These are phyloP conservation scores for Tolypocladium paradoxum DNA, from an alignment of 2,329 filamentous ascomycete species.

Conservation along the genomic window DNA sequence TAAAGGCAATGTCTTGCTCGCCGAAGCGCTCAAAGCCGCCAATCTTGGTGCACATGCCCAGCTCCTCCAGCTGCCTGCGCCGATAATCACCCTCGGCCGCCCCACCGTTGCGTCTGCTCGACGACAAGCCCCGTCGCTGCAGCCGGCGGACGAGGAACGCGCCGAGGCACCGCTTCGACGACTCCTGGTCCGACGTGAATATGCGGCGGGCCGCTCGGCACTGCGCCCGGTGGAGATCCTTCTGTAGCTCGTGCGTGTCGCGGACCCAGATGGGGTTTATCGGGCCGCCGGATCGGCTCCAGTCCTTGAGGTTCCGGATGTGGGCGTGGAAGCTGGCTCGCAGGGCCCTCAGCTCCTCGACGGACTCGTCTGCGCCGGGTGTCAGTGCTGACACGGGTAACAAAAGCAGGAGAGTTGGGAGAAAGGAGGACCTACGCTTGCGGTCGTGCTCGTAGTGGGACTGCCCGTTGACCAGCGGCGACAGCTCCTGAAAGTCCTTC, in stretches of 20 bases:
- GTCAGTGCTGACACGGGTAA: neutral
- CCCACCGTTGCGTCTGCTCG: neutral
- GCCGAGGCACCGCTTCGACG: constrained; percentile 40
- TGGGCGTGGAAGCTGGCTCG: constrained; percentile 35
- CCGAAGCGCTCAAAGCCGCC: constrained; percentile 47
- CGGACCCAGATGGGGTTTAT: constrained; percentile 45
- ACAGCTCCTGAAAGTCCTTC: constrained; percentile 49
- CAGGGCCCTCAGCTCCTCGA: constrained; percentile 37
- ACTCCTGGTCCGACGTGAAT: constrained; percentile 39
- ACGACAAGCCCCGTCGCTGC: constrained; percentile 21
- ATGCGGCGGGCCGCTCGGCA: constrained; percentile 47
- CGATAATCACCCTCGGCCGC: constrained; percentile 11
- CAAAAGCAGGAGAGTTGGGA: neutral
- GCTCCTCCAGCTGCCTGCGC: constrained; percentile 34
- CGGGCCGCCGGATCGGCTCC: constrained; percentile 42
- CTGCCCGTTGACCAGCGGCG: constrained; percentile 42
- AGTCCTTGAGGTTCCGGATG: constrained; percentile 39
- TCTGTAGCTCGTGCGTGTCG: constrained; percentile 37
- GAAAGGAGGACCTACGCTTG: constrained; percentile 29
- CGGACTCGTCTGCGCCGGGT: constrained; percentile 32
- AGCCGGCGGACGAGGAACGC: constrained; percentile 43
- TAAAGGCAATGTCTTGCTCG: constrained; percentile 43
- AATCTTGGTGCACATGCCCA: constrained; percentile 38
- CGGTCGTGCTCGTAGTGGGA: constrained; percentile 48
- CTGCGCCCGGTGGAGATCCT: constrained; percentile 45